Evolutionary conservation across 2,329 filamentous ascomycete species (phyloP), one percentile per base, ranked within the genome.

Genomic region (Drechslera avenae): DNA sequence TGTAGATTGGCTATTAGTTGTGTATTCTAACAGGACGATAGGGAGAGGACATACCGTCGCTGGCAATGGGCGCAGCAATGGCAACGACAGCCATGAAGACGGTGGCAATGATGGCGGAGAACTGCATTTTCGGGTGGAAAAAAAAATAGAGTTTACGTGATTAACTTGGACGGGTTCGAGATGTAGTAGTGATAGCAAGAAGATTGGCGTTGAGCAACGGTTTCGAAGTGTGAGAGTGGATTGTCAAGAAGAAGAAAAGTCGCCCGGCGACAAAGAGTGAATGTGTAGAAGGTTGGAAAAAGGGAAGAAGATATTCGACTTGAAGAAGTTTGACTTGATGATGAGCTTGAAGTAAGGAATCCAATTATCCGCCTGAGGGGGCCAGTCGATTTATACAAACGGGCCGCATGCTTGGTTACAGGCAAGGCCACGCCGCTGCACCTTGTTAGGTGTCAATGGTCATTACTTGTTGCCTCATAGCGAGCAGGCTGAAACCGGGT

Each of bases 91-190:
- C 69, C 67, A 73, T 68, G 56, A 69, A 72, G 48, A 73, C 33
- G 50, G 65, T 54, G 46, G 67, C 68, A 59, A 70, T 40, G 50
- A 73, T 39, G 35, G 66, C 62, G 67, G 66, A 61, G 65, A 73
- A 68, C 62, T 71, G 67, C 71, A 73, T 73, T 39, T 63, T 67
- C n/a, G n/a, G n/a, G n/a, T n/a, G n/a, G n/a, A n/a, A n/a, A 58
- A 56, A 39, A 43, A 36, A 33, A 54, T 36, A 41, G 35, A 18
- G 37, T 45, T 49, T 46, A 39, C 30, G 32, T 43, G 37, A 39
- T 49, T 48, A 42, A 23, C 6, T 8, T 23, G 6, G 21, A 23
- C 6, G 6, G 21, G 14, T n/a, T 30, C 8, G 16, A 3, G 28
- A 7, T 26, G 39, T 16, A 35, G 46, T 32, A 37, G 39, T 26